Evolutionary conservation across 768 basidiomycete species (phyloP).

Genomic region (Rickenella mellea): DNA sequence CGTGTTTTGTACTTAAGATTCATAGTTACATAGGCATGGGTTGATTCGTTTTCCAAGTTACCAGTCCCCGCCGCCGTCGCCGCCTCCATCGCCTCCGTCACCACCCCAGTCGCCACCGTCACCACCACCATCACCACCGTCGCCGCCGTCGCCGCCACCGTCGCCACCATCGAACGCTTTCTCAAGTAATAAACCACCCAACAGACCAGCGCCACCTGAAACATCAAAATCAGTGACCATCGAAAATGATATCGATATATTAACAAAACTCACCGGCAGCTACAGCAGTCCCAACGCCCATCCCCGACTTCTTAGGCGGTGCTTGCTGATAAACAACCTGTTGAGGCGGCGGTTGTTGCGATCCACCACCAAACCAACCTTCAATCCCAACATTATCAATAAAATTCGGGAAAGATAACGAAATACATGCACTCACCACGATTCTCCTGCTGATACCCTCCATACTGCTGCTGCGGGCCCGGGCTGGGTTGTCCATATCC

Average conservation of each 20-base stretch:
- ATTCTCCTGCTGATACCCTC: constrained; percentile 14
- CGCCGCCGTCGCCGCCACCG: constrained; percentile 5
- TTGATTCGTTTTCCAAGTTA: neutral
- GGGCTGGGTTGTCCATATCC: neutral
- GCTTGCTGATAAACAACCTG: constrained; percentile 25
- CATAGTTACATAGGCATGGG: too few species aligned
- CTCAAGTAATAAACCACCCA: constrained; percentile 50
- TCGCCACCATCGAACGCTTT: constrained; percentile 39
- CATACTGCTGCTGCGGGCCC: neutral
- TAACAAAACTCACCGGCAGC: constrained; percentile 29
- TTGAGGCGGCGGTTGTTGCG: constrained; percentile 23
- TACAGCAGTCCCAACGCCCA: constrained; percentile 39
- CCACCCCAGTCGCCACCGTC: constrained; percentile 3
- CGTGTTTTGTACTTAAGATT: too few species aligned
- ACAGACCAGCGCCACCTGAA: constrained; percentile 51
- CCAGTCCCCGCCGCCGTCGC: neutral
- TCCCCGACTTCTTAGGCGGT: constrained; percentile 35
- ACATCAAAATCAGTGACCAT: constrained; percentile 1
- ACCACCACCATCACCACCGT: neutral
- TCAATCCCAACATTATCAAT: too few species aligned
- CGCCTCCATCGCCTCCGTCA: constrained; percentile 1
- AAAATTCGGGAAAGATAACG: too few species aligned
- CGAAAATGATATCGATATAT: neutral
- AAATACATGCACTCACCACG: constrained; percentile 13
- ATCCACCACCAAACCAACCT: constrained; percentile 25